Evolutionary conservation across 352 stramenopile genomes (phyloP).

Genomic region (Phytopythium kandeliae): DNA sequence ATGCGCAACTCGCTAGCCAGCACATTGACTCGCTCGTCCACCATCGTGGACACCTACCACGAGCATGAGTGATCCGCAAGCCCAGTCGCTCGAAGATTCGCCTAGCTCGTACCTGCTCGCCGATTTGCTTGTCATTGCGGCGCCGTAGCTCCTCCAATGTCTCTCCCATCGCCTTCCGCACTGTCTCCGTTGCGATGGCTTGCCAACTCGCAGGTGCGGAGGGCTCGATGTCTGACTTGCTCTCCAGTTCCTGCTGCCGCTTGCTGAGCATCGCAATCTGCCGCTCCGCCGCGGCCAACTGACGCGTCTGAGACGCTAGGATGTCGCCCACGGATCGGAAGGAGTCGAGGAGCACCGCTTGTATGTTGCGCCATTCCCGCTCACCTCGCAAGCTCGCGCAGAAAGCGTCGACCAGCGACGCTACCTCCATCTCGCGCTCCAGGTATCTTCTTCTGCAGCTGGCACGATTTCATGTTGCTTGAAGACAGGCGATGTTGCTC

Average conservation of each 20-base stretch:
- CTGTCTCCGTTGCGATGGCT: conserved; percentile 1
- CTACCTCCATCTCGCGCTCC: not conserved
- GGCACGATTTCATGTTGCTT: not conserved
- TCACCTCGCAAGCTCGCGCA: conserved; percentile 27
- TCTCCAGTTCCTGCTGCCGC: conserved; percentile 16
- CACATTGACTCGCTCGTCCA: not conserved
- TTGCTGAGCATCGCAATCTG: conserved; percentile 16
- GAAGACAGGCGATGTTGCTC: not conserved
- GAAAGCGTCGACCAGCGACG: conserved; percentile 6
- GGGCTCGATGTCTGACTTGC: not conserved
- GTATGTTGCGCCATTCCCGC: conserved; percentile 62
- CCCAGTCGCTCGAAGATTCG: too few relatives aligned
- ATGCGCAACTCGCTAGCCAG: not conserved
- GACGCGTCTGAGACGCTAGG: conserved; percentile 26
- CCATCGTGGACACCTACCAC: not conserved
- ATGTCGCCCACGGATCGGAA: conserved; percentile 34
- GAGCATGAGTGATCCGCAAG: not conserved
- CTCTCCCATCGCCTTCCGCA: conserved; percentile 7
- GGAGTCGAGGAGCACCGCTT: conserved; percentile 34
- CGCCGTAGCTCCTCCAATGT: not conserved
- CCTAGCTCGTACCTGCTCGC: conserved; percentile 1
- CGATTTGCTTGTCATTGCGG: not conserved
- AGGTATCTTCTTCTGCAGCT: not conserved
- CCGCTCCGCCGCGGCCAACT: conserved; percentile 11
- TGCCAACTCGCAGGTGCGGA: not conserved